These are phyloP conservation scores for Trichoderma brevicompactum DNA, from an alignment of 2,329 filamentous ascomycete species.

Conservation along the genomic window DNA sequence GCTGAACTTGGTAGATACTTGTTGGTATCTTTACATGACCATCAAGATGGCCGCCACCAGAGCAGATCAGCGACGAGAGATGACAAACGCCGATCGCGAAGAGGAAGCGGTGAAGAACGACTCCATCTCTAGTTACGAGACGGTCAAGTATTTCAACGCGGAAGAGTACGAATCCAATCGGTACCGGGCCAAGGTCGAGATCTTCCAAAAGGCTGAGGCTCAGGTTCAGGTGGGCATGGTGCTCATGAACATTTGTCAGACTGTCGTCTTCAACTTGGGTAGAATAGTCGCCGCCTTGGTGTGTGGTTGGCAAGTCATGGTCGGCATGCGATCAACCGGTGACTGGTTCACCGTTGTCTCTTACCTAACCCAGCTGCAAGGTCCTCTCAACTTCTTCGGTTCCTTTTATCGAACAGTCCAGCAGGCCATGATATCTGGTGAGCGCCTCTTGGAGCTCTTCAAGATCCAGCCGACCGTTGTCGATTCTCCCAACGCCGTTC, in stretches of 20 bases:
- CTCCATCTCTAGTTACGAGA: conserved; percentile 98
- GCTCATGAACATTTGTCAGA: conserved; percentile 80
- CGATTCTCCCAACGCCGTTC: conserved; percentile 68
- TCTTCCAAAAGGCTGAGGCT: conserved; percentile 75
- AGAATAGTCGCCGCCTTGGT: conserved; percentile 73
- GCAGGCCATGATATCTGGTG: conserved; percentile 95
- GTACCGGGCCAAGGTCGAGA: conserved; percentile 70
- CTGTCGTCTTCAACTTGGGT: conserved; percentile 77
- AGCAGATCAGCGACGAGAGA: conserved; percentile 85
- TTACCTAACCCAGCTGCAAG: conserved; percentile 79
- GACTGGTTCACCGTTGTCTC: conserved; percentile 75
- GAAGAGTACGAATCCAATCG: conserved; percentile 78
- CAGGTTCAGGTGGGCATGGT: conserved; percentile 77
- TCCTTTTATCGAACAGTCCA: conserved; percentile 96
- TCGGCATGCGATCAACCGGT: conserved; percentile 66
- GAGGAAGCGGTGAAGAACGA: conserved; percentile 98
- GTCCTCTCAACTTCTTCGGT: conserved; percentile 84
- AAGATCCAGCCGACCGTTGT: conserved; percentile 92
- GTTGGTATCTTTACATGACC: conserved; percentile 95
- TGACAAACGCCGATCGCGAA: conserved; percentile 93
- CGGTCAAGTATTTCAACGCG: conserved; percentile 88
- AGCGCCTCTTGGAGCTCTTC: conserved; percentile 93
- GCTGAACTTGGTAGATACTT: conserved; percentile 86
- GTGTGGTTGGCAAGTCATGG: conserved; percentile 76
- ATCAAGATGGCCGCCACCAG: conserved; percentile 94